Base-by-base conservation (phyloP, 2,329 filamentous ascomycete genomes). In the Amesomyces nigricolor region DNA sequence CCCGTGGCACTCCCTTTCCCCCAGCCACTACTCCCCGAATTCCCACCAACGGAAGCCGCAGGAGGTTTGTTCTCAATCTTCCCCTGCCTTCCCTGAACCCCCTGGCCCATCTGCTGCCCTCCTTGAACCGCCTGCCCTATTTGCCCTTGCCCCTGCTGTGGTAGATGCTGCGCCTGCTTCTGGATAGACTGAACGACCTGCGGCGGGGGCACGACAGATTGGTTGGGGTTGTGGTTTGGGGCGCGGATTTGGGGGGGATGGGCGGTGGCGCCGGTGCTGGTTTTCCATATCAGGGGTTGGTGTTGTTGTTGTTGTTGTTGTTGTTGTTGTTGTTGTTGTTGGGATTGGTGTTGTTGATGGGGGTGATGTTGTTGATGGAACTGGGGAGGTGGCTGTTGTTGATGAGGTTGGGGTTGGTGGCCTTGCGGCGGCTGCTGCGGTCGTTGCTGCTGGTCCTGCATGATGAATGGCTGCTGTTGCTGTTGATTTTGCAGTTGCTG, bases 151-250 rank as follows among this genome's bases (percentile, higher is more conserved):
- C 38, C 39, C 22, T 54, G 53, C 30, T 50, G 47, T 30, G 37
- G 26, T 4, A 57, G 51, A 29, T 40, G 57, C 17, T 32, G 47
- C 13, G 35, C 38, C 16, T 55, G 47, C 37, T 54, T 42, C 50
- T 54, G 52, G 44, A 53, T 58, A 19, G 29, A 19, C 38, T 56
- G 49, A 6, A 37, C 29, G 4, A 56, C 45, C 9, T 57, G 32
- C 1, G 50, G 55, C 46, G 50, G 51, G 2, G 55, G 40, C 16
- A 50, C 16, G 46, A 51, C 9, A 1, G 55, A n/a, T 13, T 48
- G 22, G 46, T 14, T 16, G 4, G 46, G 40, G 10, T 53, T 52
- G 22, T 4, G 50, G 14, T 40, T 42, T 13, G 14, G 16, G n/a
- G 30, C 10, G 5, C 30, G 50, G 30, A 49, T 45, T 22, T 50